Base-by-base conservation (phyloP, 2,329 filamentous ascomycete genomes). In the Thielaviopsis euricoi region DNA sequence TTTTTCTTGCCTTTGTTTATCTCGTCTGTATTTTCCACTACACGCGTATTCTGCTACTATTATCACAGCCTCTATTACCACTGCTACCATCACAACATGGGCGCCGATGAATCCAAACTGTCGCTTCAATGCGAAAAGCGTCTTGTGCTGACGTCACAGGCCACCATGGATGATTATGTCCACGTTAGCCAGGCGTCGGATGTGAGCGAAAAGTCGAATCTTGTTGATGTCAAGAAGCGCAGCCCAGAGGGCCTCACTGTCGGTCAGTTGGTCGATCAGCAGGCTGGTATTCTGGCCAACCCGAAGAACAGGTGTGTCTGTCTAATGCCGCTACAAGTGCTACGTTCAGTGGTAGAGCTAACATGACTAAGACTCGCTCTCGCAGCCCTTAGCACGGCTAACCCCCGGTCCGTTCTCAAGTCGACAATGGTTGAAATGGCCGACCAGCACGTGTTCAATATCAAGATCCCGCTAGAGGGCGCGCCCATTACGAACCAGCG, bases 401-500 rank as follows among this genome's bases (percentile, higher is more conserved):
- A 87, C 61, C 83, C 86, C 6, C 77, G 77, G 59, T 70, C 79
- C 12, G 76, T 89, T 51, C 76, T 95, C 50, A 76, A 78, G 57
- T 85, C 82, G 48, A 79, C 79, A 9, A 71, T 80, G 0, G 74
- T 83, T 26, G 72, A 79, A 57, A 79, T 88, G 60, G 71, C 77
- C 48, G 85, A 93, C 67, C 84, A 81, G 57, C 89, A 95, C 58
- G 78, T 86, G 61, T 95, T 89, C 81, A 94, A 90, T 66, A 71
- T 89, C 68, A 82, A 82, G 68, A 89, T 95, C 61, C 86, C 88
- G 0, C 77, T 87, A 57, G 89, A 95, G 69, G 89, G 89, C 53
- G 78, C 76, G 0, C 89, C 89, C 0, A 84, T 95, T 62, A 94
- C 89, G 0, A 90, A 94, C 68, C 89, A 95, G 72, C 78, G 84